Evolutionary conservation across 306 rosid species (phyloP), one percentile per base, ranked within the genome.

Genomic region (Carpinus fangiana): DNA sequence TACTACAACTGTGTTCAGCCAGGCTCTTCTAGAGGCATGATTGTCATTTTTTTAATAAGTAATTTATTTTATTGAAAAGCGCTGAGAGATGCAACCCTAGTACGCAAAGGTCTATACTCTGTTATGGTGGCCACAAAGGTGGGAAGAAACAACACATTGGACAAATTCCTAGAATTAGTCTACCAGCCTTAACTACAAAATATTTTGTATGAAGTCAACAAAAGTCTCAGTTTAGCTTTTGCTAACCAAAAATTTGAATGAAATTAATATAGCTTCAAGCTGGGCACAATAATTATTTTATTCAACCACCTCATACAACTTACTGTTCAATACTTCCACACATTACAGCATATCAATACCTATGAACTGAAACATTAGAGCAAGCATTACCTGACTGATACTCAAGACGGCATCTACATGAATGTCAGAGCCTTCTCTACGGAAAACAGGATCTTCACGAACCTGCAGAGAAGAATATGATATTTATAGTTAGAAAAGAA

Each of bases 381-480:
- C 7, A 74, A 55, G 36, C 36, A 82, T 55, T 83, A 93, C 98
- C 98, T 93, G 96, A 66, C 96, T 82, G 69, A 92, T 88, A 84
- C 96, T 89, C 82, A 93, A 78, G 79, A 87, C 82, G 75, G 96
- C 77, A 79, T 93, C 91, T n/a, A 93, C 98, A 72, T 92, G 97
- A 84, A 91, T 93, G 89, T 92, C 89, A 50, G 97, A 80, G 71
- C 96, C 94, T 77, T 93, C 98, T 80, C 98, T 85, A 17, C 89
- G 91, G 82, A 93, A 92, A 79, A 93, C 91, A 52, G 98, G 97
- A 80, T 93, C 98, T 85, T 93, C 94, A 34, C 90, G 84, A 72
- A 93, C 94, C 97, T 93, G 86, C 59, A 55, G 51, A 55, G 53
- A 36, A 46, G 41, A 20, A 59, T 64, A 66, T 65, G 47, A 65